Base-by-base conservation (phyloP, 2,329 filamentous ascomycete species). In the Teratosphaeria viscida region DNA sequence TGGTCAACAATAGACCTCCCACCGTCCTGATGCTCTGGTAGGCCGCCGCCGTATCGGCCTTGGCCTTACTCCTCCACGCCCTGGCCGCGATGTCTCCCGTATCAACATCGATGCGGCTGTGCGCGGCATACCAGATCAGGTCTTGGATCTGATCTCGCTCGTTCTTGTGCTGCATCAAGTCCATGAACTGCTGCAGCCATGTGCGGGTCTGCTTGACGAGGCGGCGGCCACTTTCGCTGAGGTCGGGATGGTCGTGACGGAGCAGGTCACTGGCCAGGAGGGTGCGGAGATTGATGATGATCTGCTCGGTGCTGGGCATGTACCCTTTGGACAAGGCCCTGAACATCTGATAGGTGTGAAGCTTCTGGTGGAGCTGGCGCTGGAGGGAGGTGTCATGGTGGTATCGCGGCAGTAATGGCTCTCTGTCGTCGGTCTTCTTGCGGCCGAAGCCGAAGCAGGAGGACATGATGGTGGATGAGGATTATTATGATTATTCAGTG, bases 331-430 rank as follows among this genome's bases (percentile, higher is more conserved):
- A 83, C 10, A 96, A 73, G 58, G 92, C 92, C 57, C 89, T 83
- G 32, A 91, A 72, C 87, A 96, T 95, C 78, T 96, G 90, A 71
- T 96, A 96, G 29, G 87, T 87, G 75, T 96, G 92, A 62, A 97
- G 82, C 79, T 96, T 96, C 73, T 92, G 85, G 70, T 92, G 89
- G 60, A 95, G 81, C 67, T 85, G 80, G 55, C 85, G 81, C 80
- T 96, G 89, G 58, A 92, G 77, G 35, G 80, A 76, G 0, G 92
- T 95, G 68, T 94, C 89, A 73, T 95, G 87, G 68, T 85, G 80
- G 79, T 94, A 94, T 68, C 85, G 86, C 60, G 91, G 89, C 55
- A 96, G 84, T 59, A 96, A 81, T 63, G 91, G 91, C 69, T 91
- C 80, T 57, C 84, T 86, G 70, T 92, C 89, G 60, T 80, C 81